Conservation (phyloP, 192 early-diverging fungal species). For the Linnemannia schmuckeri region DNA sequence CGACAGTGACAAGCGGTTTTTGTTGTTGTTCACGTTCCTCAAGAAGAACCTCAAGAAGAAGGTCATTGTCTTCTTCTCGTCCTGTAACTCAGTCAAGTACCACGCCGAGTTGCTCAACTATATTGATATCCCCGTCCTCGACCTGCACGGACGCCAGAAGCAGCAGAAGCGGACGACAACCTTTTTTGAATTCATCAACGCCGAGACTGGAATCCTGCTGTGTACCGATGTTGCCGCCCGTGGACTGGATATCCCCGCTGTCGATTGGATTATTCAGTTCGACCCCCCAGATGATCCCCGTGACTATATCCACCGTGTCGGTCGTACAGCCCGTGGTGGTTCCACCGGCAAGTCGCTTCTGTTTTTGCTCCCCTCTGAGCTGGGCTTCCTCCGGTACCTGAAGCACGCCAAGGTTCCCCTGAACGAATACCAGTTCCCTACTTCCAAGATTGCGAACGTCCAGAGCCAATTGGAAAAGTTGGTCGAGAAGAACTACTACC, state of each 20-base stretch:
- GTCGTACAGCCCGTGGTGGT: slow-evolving; percentile 95
- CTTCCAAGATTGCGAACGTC: slow-evolving; percentile 95
- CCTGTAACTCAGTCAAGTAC: slow-evolving; percentile 98
- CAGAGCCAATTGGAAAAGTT: slow-evolving; percentile 96
- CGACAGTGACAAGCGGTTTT: slow-evolving; percentile 91
- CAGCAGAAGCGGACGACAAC: slow-evolving; percentile 99
- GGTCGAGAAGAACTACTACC: slow-evolving; percentile 97
- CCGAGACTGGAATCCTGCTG: slow-evolving; percentile 91
- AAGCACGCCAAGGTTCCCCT: slow-evolving; percentile 99
- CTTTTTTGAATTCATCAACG: slow-evolving; percentile 99
- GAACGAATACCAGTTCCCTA: slow-evolving; percentile 99
- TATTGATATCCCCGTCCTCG: slow-evolving; percentile 98
- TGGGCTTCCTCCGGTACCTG: slow-evolving; percentile 95
- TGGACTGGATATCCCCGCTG: slow-evolving; percentile 97
- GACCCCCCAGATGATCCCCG: slow-evolving; percentile 99
- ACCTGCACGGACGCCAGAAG: slow-evolving; percentile 97
- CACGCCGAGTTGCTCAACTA: slow-evolving; percentile 98
- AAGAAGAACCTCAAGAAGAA: slow-evolving; percentile 97
- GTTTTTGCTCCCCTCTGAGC: slow-evolving; percentile 93
- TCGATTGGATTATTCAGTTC: slow-evolving; percentile 99
- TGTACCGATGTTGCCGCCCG: slow-evolving; percentile 99
- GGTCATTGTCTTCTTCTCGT: slow-evolving; percentile 98
- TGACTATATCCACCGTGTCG: slow-evolving; percentile 96
- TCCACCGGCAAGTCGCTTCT: slow-evolving; percentile 92
- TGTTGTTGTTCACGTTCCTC: slow-evolving; percentile 98